Evolutionary conservation across 2,329 filamentous ascomycete genomes (phyloP).

Genomic region (Trichophaea hybrida): DNA sequence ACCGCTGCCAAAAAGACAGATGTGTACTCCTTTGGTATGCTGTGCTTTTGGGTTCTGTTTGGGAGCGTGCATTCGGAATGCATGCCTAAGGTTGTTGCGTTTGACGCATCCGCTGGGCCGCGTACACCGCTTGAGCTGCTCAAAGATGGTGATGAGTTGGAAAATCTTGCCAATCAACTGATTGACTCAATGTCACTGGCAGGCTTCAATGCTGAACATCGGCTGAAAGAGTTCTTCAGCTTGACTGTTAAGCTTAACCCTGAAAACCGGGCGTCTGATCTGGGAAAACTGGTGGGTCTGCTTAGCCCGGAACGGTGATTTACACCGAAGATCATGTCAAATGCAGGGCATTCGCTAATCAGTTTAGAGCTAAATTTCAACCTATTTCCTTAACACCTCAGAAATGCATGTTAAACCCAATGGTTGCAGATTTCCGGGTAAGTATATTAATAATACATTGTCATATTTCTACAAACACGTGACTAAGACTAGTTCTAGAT

Average conservation of each 20-base stretch:
- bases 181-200: background rate
- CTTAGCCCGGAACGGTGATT: background rate
- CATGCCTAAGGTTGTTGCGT: background rate
- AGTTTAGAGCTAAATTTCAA: too few relatives aligned
- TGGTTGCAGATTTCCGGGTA: background rate
- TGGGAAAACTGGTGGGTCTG: background rate
- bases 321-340: background rate
- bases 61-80: background rate
- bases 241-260: background rate
- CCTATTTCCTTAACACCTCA: too few relatives aligned
- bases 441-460: background rate
- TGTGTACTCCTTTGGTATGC: slow-evolving; percentile 18
- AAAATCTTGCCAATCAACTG: background rate
- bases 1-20: slow-evolving; percentile 13
- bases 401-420: background rate
- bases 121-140: background rate
- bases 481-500: background rate
- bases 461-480: background rate
- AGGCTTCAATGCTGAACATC: background rate
- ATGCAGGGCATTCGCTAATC: background rate
- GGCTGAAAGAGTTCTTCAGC: background rate
- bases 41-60: slow-evolving; percentile 21
- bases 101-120: background rate
- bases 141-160: background rate
- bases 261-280: background rate